phyloP scores from a whole-genome alignment of 345 rosid species.

The Rhizophora apiculata region DNA sequence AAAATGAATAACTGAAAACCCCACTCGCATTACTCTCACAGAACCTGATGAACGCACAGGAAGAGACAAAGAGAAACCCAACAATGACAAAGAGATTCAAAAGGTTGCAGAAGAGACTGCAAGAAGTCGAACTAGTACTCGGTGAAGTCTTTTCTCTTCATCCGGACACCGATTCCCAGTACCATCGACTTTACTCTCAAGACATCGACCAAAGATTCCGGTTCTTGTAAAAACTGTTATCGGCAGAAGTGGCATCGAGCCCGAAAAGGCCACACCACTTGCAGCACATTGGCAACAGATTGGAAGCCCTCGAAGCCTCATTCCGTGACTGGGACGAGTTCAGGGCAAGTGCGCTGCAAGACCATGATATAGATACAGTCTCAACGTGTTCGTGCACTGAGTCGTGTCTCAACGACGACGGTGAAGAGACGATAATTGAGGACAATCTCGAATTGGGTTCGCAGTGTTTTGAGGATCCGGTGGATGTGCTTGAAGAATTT shows the following conservation, averaged over 20 bases:
- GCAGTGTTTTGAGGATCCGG: not conserved
- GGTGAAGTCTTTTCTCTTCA: slow-evolving; percentile 17
- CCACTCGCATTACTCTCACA: not conserved
- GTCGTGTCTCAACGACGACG: slow-evolving; percentile 13
- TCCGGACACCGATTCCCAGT: not conserved
- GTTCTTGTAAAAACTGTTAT: slow-evolving; percentile 37
- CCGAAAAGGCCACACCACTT: slow-evolving; percentile 31
- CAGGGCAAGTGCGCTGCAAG: not conserved
- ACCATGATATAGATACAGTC: not conserved
- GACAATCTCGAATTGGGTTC: not conserved
- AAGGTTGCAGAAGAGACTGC: slow-evolving; percentile 40
- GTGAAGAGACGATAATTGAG: not conserved
- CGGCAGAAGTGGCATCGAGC: slow-evolving; percentile 37
- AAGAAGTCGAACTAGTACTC: slow-evolving; percentile 34
- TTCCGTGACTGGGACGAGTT: slow-evolving; percentile 28
- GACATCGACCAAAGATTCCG: slow-evolving; percentile 34
- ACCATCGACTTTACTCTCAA: slow-evolving; percentile 15
- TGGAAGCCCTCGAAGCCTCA: slow-evolving; percentile 24
- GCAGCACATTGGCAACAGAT: slow-evolving; percentile 22
- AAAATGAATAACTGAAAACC: too few species aligned
- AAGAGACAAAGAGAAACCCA: not conserved
- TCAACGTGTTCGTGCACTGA: slow-evolving; percentile 12
- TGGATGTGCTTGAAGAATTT: not conserved
- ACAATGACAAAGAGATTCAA: slow-evolving; percentile 31
- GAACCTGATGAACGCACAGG: not conserved